Evolutionary conservation across 2,329 filamentous ascomycete genomes (phyloP).

Genomic region (Cadophora sp.): DNA sequence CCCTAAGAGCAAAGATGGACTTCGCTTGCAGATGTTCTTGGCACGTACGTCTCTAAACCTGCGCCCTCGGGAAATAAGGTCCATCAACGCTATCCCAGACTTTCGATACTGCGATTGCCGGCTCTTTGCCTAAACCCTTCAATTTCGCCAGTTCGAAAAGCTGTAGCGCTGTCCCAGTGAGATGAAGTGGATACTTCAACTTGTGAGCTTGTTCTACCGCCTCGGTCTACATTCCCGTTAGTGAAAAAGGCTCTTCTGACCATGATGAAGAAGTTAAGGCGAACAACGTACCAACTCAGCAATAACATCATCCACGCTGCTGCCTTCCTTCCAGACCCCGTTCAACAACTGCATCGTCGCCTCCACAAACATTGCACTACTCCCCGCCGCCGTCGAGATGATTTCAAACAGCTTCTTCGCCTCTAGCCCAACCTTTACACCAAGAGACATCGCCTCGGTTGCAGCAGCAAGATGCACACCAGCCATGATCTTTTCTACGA

Average conservation of each 20-base stretch:
- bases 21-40: too few relatives aligned
- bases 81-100: conserved; percentile 47
- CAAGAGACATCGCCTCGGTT: conserved; percentile 63
- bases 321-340: conserved; percentile 45
- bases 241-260: not conserved
- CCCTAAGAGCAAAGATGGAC: too few relatives aligned
- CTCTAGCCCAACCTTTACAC: conserved; percentile 58
- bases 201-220: conserved; percentile 41
- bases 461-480: conserved; percentile 63
- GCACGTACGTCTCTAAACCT: conserved; percentile 4
- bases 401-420: conserved; percentile 55
- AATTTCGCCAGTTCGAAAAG: conserved; percentile 45
- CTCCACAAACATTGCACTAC: conserved; percentile 49
- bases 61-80: conserved; percentile 26
- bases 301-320: conserved; percentile 47
- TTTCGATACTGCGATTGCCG: conserved; percentile 46
- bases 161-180: conserved; percentile 46
- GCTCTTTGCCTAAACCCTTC: conserved; percentile 44
- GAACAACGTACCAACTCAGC: conserved; percentile 43
- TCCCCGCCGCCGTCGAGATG: conserved; percentile 49
- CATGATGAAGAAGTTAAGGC: not conserved
- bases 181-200: conserved; percentile 46
- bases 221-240: conserved; percentile 44
- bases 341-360: conserved; percentile 46
- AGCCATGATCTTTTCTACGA: conserved; percentile 64